Evolutionary conservation across 805 yeast species (phyloP), one percentile per base, ranked within the genome.

Genomic region (Starmera caribaea): DNA sequence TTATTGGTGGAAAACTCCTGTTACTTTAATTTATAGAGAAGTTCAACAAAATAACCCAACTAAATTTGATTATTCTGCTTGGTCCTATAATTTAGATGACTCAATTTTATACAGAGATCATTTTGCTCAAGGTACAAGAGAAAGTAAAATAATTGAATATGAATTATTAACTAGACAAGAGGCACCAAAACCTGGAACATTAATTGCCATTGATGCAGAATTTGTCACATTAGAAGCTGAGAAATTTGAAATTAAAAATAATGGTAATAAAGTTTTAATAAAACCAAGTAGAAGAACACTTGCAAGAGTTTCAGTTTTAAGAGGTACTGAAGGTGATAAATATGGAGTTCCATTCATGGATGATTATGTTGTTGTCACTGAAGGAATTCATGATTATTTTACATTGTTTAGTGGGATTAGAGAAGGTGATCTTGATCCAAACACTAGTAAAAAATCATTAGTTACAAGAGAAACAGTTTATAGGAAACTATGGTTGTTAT

Each of bases 141-240:
- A 75, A 38, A 72, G 69, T 1, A 67, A 70, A 41, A 68, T 66
- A 35, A 65, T 72, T 38, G 90, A 86, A 45, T 85, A 83, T 54
- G 72, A 76, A 48, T 63, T 83, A n/a, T 61, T 86, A 42, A 76
- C 87, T 0, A 62, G 62, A 29, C 68, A 71, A 36, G 89, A 83
- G 49, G 84, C 86, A 0, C 96, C 96, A 0, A 53, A 54, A 16
- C 71, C 79, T 0, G 96, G 96, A 0, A 67, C 85, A 1, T 57
- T 88, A 32, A 79, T 90, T 15, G 98, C 97, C 0, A 81, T 92
- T 41, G 99, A 92, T 66, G 97, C 99, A 0, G 99, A 92, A 59
- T 92, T 94, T 68, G 97, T 92, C 3, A 73, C 79, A 27, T 57
- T 89, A 28, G 75, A 78, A 37, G 83, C 83, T 4, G 97, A 88